Conservation (phyloP, 805 yeast species). For the Kuraishia capsulata region DNA sequence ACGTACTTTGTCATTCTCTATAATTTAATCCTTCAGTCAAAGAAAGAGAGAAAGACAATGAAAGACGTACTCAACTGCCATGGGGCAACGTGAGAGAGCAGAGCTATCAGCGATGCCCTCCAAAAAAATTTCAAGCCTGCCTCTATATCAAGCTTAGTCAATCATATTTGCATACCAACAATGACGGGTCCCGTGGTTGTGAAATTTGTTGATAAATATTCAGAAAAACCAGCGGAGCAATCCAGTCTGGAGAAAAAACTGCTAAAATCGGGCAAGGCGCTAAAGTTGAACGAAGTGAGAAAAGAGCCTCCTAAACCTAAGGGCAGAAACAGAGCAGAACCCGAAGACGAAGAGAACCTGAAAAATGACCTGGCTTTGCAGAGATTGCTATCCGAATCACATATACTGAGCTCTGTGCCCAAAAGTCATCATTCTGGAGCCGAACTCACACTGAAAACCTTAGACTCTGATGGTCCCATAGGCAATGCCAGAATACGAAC, state of each 20-base stretch:
- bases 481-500: constrained; percentile 67
- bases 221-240: constrained; percentile 17
- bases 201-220: constrained; percentile 29
- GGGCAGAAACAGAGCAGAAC: constrained; percentile 4
- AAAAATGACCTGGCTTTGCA: constrained; percentile 69
- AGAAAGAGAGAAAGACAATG: no score
- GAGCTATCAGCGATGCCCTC: no score
- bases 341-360: constrained; percentile 41
- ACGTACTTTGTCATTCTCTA: constrained; percentile 69
- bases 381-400: constrained; percentile 62
- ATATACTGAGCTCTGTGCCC: constrained; percentile 37
- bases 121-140: no score
- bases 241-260: constrained; percentile 42
- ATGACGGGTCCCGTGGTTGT: constrained; percentile 39
- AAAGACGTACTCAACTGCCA: no score
- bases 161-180: no score
- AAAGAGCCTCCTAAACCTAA: constrained; percentile 19
- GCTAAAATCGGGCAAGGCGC: constrained; percentile 53
- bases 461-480: constrained; percentile 54
- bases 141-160: no score
- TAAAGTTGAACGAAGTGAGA: constrained; percentile 26
- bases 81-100: no score
- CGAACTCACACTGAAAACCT: constrained; percentile 51
- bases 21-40: no score
- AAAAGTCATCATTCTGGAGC: constrained; percentile 48